Base-by-base conservation (phyloP, 2,329 filamentous ascomycete species). In the Calonectria hongkongensis region DNA sequence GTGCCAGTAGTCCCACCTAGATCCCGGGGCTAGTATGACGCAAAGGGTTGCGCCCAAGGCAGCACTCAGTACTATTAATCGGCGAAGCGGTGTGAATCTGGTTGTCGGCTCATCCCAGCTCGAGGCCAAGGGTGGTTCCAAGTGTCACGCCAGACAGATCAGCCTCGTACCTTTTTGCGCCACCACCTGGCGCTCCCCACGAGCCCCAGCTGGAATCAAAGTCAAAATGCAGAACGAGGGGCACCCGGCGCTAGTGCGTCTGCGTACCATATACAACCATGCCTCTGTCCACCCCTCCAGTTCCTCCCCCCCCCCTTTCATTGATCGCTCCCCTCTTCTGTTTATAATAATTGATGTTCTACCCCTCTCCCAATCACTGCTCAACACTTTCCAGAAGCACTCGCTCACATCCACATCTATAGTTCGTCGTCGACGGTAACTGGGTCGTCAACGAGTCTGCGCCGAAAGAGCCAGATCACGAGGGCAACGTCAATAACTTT, bases 371-470 rank as follows among this genome's bases (percentile, higher is more conserved):
- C 68, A 73, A 47, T 73, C 63, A 64, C 30, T 71, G 69, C 51
- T 58, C 60, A 56, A 73, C 41, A 50, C 47, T 21, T 73, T 6
- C 6, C 54, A 21, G 70, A 72, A 66, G 33, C 60, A 50, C 48
- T 78, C 70, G 70, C 79, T 81, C 77, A 83, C 78, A 50, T 73
- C 72, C 50, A 63, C 50, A 28, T 60, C 8, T 13, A 68, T 83
- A 98, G 96, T 99, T 98, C 84, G 94, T 99, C 80, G 96, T 98
- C 78, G 95, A 99, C 89, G 95, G 94, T 78, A 91, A 90, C 79
- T 99, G 97, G 97, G 92, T 92, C 64, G 94, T 92, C 83, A 96
- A 98, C 85, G 91, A 93, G 79, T 92, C 92, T 72, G 94, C 93
- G 50, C 94, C 94, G 72, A 93, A 94, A 85, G 96, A 98, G 86